A percentile compares a stretch with the other conserved stretches of the same genome.
phyloP scores from a whole-genome alignment of 2,329 filamentous ascomycete genomes.

The Ilyonectria mors-panacis region DNA sequence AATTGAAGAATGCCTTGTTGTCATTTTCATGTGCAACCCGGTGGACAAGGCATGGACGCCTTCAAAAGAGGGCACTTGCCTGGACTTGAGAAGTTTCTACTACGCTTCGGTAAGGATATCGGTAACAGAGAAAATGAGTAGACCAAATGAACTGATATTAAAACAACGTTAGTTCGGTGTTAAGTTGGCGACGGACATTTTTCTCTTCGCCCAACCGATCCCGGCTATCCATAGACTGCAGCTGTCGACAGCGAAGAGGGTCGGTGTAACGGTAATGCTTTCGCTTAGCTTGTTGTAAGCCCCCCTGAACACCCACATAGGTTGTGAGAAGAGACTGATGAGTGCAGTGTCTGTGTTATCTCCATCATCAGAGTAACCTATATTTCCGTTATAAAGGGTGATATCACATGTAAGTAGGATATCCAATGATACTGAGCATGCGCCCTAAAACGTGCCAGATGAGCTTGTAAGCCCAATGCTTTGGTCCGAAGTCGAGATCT shows the following conservation, averaged over 20 bases:
- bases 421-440: neutral
- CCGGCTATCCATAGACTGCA: neutral
- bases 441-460: neutral
- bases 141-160: neutral
- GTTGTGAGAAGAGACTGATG: neutral
- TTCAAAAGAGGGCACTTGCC: neutral
- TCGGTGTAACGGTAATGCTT: neutral
- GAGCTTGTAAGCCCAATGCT: neutral
- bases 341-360: neutral
- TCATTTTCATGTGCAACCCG: neutral
- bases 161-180: neutral
- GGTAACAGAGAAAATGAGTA: neutral
- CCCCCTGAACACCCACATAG: neutral
- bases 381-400: neutral
- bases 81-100: neutral
- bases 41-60: neutral
- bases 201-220: neutral
- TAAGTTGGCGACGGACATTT: neutral
- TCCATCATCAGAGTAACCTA: neutral
- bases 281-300: neutral
- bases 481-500: neutral
- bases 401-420: neutral
- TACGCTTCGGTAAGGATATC: neutral
- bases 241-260: neutral
- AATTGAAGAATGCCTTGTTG: neutral